Conservation (phyloP, 306 rosid genomes). For the Corylus heterophylla region DNA sequence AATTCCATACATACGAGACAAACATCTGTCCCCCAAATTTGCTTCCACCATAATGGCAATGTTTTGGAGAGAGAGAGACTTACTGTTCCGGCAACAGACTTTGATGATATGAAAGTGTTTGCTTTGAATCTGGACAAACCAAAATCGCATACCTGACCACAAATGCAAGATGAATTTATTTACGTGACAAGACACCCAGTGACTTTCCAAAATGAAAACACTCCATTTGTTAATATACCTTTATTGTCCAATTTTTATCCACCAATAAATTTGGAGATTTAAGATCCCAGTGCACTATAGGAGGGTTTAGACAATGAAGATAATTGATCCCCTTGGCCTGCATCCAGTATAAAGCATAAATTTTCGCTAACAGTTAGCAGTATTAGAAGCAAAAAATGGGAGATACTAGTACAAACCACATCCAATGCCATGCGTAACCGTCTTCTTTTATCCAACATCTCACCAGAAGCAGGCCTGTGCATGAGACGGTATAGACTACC, state of each 20-base stretch:
- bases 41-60: neutral
- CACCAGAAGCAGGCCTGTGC: constrained; percentile 88
- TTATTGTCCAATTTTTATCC: constrained; percentile 93
- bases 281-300: constrained; percentile 96
- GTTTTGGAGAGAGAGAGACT: constrained; percentile 26
- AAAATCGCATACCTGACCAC: constrained; percentile 80
- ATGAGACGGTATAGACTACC: constrained; percentile 91
- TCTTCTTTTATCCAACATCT: constrained; percentile 75
- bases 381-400: constrained; percentile 9
- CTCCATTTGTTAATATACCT: constrained; percentile 47
- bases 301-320: constrained; percentile 90
- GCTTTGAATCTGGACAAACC: constrained; percentile 97
- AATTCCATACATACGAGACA: neutral
- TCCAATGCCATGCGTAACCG: constrained; percentile 87
- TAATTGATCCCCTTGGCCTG: constrained; percentile 99
- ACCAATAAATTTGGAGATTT: constrained; percentile 95
- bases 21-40: neutral
- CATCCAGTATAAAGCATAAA: constrained; percentile 19
- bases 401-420: constrained; percentile 61
- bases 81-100: constrained; percentile 98
- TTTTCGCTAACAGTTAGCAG: constrained; percentile 1
- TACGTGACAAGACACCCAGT: neutral
- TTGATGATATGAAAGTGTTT: constrained; percentile 86
- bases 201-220: constrained; percentile 12
- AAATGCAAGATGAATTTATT: constrained; percentile 25